Evolutionary conservation across 495 filamentous ascomycete species (phyloP).

Genomic region (Podospora comata): DNA sequence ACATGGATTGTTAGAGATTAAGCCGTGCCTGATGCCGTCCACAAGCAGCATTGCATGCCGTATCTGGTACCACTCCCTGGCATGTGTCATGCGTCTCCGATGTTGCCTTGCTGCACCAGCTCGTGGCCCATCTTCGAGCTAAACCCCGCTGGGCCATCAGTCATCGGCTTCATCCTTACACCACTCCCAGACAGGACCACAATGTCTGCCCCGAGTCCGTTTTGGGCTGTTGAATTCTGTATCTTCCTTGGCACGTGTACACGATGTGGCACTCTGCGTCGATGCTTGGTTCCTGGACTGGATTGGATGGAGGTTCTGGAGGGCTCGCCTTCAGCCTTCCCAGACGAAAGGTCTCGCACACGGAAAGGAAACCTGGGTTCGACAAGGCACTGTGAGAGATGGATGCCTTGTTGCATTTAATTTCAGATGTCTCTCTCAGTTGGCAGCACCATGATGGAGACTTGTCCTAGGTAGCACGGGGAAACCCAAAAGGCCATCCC

Average conservation of each 20-base stretch:
- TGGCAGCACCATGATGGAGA: background rate
- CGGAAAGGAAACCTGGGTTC: background rate
- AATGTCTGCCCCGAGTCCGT: background rate
- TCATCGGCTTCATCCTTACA: background rate
- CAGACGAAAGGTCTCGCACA: background rate
- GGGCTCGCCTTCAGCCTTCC: background rate
- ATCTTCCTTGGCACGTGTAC: conserved; percentile 6
- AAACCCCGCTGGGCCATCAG: background rate
- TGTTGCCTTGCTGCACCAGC: background rate
- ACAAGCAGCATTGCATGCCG: conserved; percentile 1
- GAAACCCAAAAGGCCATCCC: background rate
- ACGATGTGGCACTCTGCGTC: background rate
- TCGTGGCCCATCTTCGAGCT: background rate
- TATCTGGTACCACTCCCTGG: conserved; percentile 3
- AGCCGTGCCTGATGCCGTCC: background rate
- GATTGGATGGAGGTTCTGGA: background rate
- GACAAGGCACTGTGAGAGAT: background rate
- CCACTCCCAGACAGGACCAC: background rate
- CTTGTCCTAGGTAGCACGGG: background rate
- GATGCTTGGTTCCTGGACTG: background rate
- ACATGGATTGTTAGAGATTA: background rate
- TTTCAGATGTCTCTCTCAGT: background rate
- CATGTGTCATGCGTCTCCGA: conserved; percentile 3
- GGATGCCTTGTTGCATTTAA: background rate
- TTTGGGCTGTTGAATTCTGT: background rate